phyloP scores from a whole-genome alignment of 805 yeast species.

The Candida qinlingensis region DNA sequence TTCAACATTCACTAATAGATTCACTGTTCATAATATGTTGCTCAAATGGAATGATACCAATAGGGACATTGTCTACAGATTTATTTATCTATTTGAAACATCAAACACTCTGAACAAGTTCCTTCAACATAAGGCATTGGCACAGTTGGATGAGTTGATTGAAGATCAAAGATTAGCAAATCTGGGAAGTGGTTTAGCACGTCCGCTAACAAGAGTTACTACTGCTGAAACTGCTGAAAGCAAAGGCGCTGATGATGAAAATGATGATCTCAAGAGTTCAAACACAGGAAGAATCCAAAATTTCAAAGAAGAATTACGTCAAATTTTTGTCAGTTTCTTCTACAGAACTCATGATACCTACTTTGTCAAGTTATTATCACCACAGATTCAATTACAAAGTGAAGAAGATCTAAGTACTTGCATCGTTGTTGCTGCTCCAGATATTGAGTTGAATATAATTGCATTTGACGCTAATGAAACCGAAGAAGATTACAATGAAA shows the following conservation, averaged over 20 bases:
- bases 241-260: conserved; percentile 4
- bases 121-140: conserved; percentile 43
- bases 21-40: conserved; percentile 65
- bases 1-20: conserved; percentile 43
- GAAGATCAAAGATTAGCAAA: conserved; percentile 26
- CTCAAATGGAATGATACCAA: conserved; percentile 73
- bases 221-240: conserved; percentile 15
- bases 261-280: conserved; percentile 2
- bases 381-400: conserved; percentile 72
- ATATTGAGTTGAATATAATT: conserved; percentile 62
- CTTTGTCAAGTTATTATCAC: conserved; percentile 63
- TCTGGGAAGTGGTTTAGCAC: conserved; percentile 9
- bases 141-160: conserved; percentile 46
- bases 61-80: conserved; percentile 59
- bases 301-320: conserved; percentile 50
- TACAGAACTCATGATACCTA: conserved; percentile 47
- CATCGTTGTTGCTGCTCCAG: conserved; percentile 68
- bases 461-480: conserved; percentile 47
- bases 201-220: conserved; percentile 15
- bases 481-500: conserved; percentile 38
- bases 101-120: conserved; percentile 39
- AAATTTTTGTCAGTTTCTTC: conserved; percentile 30
- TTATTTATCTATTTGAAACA: conserved; percentile 44
- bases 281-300: conserved; percentile 31
- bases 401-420: conserved; percentile 50